These are phyloP conservation scores for Colletotrichum shisoi DNA, from an alignment of 2,329 filamentous ascomycete genomes.

Conservation along the genomic window DNA sequence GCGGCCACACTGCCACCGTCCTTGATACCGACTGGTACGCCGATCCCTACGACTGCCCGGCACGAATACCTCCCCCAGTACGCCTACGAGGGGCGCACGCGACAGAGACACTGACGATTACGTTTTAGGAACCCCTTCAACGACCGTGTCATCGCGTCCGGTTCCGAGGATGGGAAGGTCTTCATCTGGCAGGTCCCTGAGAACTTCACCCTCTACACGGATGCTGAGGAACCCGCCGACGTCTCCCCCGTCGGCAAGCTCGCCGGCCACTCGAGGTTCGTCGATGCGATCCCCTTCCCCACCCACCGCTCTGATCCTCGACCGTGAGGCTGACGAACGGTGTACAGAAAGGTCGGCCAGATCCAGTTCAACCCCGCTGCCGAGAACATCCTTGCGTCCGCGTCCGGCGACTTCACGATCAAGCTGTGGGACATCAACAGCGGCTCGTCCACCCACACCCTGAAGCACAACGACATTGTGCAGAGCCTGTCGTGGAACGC, in stretches of 20 bases:
- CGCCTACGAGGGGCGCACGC: constrained; percentile 26
- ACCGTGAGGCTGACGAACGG: constrained; percentile 15
- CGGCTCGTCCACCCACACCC: constrained; percentile 74
- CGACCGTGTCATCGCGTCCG: constrained; percentile 89
- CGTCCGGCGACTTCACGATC: constrained; percentile 92
- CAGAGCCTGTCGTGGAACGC: constrained; percentile 97
- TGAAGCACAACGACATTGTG: constrained; percentile 90
- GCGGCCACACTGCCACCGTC: constrained; percentile 93
- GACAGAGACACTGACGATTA: constrained; percentile 43
- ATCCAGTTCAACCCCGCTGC: constrained; percentile 97
- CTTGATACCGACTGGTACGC: constrained; percentile 95
- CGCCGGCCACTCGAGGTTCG: constrained; percentile 82
- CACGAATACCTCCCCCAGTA: constrained; percentile 24
- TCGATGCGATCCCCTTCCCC: constrained; percentile 21
- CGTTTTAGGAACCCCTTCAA: constrained; percentile 87
- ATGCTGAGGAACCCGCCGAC: constrained; percentile 83
- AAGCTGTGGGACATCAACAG: constrained; percentile 95
- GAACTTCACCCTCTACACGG: constrained; percentile 82
- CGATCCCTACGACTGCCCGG: constrained; percentile 44
- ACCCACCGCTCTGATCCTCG: neutral
- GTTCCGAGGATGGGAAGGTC: constrained; percentile 95
- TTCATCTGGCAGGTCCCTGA: constrained; percentile 96
- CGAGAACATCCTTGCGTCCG: constrained; percentile 92
- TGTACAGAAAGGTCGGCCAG: constrained; percentile 87
- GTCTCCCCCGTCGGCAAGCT: constrained; percentile 83